Base-by-base conservation (phyloP, 345 rosid genomes). In the Aquilaria malaccensis region DNA sequence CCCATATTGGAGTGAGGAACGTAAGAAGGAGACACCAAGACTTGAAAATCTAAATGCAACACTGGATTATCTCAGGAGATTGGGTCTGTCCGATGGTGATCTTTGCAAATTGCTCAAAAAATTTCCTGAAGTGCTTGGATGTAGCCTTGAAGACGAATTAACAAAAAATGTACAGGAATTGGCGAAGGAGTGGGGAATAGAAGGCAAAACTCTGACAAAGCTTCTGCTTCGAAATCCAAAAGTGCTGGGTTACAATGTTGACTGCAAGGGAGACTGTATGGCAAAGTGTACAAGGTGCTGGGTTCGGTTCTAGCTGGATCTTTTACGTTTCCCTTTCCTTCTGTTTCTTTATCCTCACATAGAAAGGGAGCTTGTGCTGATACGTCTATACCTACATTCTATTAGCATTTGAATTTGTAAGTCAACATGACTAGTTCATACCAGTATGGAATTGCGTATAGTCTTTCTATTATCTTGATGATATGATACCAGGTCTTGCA, bases 221-320 rank as follows among this genome's bases (percentile, higher is more conserved):
- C 88, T 93, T 58, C 81, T 87, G 52, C 88, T 80, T 45, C 81
- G 96, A 70, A 93, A 93, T 67, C 98, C 98, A 0, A 93, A 87
- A 72, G 97, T 87, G 2, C 74, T 93, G 67, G 98, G 98, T 31
- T 93, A 83, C 56, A 87, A 85, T 70, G 82, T 93, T 30, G 98
- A 93, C 63, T 93, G 97, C 56, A 93, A 84, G 74, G 98, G 98
- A 65, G 97, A 93, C 71, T 93, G 98, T 62, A 66, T 83, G 64
- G 97, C 98, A 9, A 73, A 84, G 62, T 89, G 98, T 64, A 89
- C 98, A 9, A 75, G 97, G 47, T 93, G 97, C 69, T 93, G 96
- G 98, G 97, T 89, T 62, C 84, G 97, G 63, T 85, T 89, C 73
- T 89, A 84, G 73, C n/a, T 15, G 56, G 30, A 37, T 3, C 43